phyloP scores from a whole-genome alignment of 352 stramenopile species.

The Thalassiosira livingstoniorum region DNA sequence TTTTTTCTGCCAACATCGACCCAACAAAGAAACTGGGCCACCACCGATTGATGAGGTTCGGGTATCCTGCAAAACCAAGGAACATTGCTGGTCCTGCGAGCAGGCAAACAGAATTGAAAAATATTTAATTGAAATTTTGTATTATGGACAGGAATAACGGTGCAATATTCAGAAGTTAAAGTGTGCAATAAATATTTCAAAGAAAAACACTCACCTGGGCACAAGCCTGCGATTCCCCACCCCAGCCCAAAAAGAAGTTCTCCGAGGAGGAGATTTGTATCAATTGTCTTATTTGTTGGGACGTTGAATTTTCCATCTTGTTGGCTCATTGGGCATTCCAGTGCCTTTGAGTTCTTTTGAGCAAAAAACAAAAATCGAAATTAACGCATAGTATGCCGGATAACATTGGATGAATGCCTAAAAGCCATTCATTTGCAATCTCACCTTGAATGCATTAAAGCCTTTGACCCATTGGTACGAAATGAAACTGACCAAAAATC shows the following conservation, averaged over 20 bases:
- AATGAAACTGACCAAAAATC: constrained; percentile 65
- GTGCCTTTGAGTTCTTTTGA: constrained; percentile 45
- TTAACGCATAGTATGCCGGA: not conserved
- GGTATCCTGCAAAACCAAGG: constrained; percentile 60
- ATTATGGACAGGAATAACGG: too few relatives aligned
- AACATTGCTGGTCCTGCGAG: constrained; percentile 72
- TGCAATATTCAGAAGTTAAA: not conserved
- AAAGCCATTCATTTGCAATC: constrained; percentile 3
- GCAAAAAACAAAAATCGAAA: constrained; percentile 8
- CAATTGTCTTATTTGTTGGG: constrained; percentile 72
- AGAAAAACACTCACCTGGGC: too few relatives aligned
- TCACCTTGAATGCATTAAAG: constrained; percentile 56
- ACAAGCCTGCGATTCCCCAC: constrained; percentile 74
- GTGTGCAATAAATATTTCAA: too few relatives aligned
- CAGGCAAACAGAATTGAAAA: not conserved
- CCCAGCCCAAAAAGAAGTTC: constrained; percentile 75
- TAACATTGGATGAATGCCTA: not conserved
- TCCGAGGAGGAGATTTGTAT: constrained; percentile 69
- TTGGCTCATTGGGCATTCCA: constrained; percentile 51
- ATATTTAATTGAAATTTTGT: not conserved
- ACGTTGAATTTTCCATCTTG: constrained; percentile 58
- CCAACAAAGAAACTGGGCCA: constrained; percentile 73
- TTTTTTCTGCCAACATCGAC: constrained; percentile 53
- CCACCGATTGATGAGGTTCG: constrained; percentile 64
- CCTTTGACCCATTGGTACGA: constrained; percentile 77